Percentiles rank a stretch among this genome's conserved stretches.
Conservation (phyloP, 352 stramenopile species). For the Peronospora tabacina region DNA sequence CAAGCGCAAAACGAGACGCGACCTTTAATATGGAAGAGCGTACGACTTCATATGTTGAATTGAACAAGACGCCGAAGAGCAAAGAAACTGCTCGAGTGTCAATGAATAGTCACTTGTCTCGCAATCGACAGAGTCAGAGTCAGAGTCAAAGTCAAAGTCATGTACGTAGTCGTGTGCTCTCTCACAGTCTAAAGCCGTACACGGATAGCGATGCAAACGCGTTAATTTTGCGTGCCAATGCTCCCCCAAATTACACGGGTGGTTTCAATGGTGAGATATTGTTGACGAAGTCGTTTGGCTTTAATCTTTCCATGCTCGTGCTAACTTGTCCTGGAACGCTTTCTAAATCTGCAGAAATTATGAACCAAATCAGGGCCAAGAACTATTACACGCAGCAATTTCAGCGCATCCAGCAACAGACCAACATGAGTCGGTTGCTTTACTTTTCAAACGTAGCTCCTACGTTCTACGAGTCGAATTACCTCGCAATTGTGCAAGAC, state of each 20-base stretch:
- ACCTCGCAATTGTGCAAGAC: constrained; percentile 44
- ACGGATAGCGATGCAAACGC: constrained; percentile 55
- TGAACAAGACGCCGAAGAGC: constrained; percentile 23
- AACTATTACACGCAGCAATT: constrained; percentile 76
- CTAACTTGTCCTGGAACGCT: neutral
- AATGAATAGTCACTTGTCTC: constrained; percentile 17
- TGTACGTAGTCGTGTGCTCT: constrained; percentile 21
- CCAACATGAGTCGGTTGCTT: constrained; percentile 52
- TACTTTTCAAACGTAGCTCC: constrained; percentile 54
- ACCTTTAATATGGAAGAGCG: constrained; percentile 45
- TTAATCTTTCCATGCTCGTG: neutral
- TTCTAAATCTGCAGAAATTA: constrained; percentile 41
- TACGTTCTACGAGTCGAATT: constrained; percentile 59
- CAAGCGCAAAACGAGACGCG: constrained; percentile 4
- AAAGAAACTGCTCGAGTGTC: constrained; percentile 3
- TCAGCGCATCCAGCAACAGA: constrained; percentile 70
- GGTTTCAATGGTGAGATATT: constrained; percentile 37
- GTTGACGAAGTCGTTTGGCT: neutral
- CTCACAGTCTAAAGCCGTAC: constrained; percentile 33
- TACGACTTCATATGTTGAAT: constrained; percentile 47
- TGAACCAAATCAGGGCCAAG: constrained; percentile 74
- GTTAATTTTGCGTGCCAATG: constrained; percentile 58
- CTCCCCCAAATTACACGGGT: constrained; percentile 52
- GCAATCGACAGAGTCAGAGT: constrained; percentile 20
- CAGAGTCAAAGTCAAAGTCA: constrained; percentile 24